Conservation (phyloP, 441 rosid genomes). For the Croton setiger region DNA sequence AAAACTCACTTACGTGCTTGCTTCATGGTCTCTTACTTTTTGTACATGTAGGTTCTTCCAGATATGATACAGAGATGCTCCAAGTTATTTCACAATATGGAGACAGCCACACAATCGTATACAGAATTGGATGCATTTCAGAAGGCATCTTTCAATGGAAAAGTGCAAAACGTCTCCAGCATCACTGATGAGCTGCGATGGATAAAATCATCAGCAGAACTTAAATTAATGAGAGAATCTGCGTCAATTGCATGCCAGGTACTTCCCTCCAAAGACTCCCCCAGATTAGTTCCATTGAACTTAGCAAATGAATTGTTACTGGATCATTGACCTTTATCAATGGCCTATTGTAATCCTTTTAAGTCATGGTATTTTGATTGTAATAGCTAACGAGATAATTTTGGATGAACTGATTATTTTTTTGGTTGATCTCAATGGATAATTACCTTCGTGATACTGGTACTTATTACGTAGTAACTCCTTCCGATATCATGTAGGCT, state of each 20-base stretch:
- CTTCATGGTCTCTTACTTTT: conserved; percentile 12
- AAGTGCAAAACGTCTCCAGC: conserved; percentile 60
- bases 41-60: conserved; percentile 71
- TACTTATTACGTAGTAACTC: conserved; percentile 3
- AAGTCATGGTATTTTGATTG: not conserved
- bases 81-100: conserved; percentile 69
- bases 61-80: conserved; percentile 67
- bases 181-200: conserved; percentile 70
- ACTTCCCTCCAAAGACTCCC: conserved; percentile 21
- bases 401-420: not conserved
- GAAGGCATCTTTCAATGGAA: conserved; percentile 41
- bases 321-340: not conserved
- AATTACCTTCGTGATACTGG: conserved; percentile 2
- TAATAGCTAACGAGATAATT: not conserved
- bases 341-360: not conserved
- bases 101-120: conserved; percentile 60
- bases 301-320: not conserved
- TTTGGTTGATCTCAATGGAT: conserved; percentile 10
- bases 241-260: conserved; percentile 99
- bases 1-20: conserved; percentile 6
- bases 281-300: not conserved
- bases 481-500: conserved; percentile 43
- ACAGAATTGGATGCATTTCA: conserved; percentile 64
- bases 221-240: conserved; percentile 87
- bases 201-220: conserved; percentile 84